phyloP scores from a whole-genome alignment of 2,329 filamentous ascomycete species.

The Phialophora macrospora region DNA sequence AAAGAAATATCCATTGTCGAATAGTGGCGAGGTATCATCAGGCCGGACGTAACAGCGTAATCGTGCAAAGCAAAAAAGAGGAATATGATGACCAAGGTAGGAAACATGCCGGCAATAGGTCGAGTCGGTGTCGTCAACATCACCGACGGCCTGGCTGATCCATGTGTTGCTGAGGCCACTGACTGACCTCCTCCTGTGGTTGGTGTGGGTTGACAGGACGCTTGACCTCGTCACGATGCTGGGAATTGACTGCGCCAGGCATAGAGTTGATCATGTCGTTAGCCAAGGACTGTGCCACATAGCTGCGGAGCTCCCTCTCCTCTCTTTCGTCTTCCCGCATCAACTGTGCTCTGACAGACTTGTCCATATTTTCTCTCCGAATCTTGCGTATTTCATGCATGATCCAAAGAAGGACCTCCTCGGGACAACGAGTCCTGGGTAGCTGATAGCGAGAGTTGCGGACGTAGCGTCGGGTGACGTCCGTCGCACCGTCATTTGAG shows the following conservation, averaged over 20 bases:
- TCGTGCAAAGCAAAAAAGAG: slow-evolving; percentile 14
- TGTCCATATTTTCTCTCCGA: slow-evolving; percentile 80
- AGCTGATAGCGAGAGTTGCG: slow-evolving; percentile 58
- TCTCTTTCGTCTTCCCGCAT: slow-evolving; percentile 56
- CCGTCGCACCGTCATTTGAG: slow-evolving; percentile 79
- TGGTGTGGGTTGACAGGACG: slow-evolving; percentile 43
- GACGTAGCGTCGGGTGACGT: slow-evolving; percentile 70
- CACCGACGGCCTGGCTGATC: slow-evolving; percentile 23
- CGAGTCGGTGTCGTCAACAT: neutral
- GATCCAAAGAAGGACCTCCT: slow-evolving; percentile 89
- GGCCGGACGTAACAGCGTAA: slow-evolving; percentile 29
- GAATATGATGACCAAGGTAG: neutral
- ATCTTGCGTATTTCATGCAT: slow-evolving; percentile 88
- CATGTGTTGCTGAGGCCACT: slow-evolving; percentile 31
- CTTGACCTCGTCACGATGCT: slow-evolving; percentile 48
- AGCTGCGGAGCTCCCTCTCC: slow-evolving; percentile 53
- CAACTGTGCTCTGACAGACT: slow-evolving; percentile 70
- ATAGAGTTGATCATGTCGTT: slow-evolving; percentile 52
- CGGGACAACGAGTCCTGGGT: slow-evolving; percentile 79
- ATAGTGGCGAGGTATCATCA: slow-evolving; percentile 29
- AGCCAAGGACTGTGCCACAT: slow-evolving; percentile 52
- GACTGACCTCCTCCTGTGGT: slow-evolving; percentile 36
- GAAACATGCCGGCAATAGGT: neutral
- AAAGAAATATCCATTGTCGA: slow-evolving; percentile 17
- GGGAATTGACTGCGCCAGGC: slow-evolving; percentile 40